Base-by-base conservation (phyloP, 192 early-diverging fungal species). In the Mortierella alpina region DNA sequence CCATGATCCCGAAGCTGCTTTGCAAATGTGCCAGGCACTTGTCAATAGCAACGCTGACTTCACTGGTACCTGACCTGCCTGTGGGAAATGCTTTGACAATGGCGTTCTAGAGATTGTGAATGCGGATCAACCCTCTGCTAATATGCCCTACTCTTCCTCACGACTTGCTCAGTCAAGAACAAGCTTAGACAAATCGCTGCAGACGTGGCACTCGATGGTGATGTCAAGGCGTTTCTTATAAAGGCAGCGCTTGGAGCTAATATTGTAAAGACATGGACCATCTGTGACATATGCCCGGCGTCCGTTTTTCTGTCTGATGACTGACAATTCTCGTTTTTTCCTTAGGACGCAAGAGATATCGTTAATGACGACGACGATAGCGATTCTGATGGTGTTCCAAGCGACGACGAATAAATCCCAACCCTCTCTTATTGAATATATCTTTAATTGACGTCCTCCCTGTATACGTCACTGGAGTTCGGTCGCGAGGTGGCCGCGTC, bases 1-100 rank as follows among this genome's bases (percentile, higher is more conserved):
- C 68, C 82, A 87, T 22, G 88, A 88, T 64, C 84, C 88, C 7
- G 84, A 87, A 9, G 63, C 82, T 10, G 88, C 88, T 20, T 70
- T 91, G 46, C 73, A 72, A 15, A 91, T 92, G 59, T 87, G 86
- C n/a, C 73, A 85, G 54, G 47, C 86, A 47, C 75, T 93, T 46
- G 42, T 89, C 15, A 69, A 81, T 2, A 84, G 82, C 18, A 88
- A 86, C 18, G 88, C 90, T 11, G 83, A 88, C 53, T 85, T 89
- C 39, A 83, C 75, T 65, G 72, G 76, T 52, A 64, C 42, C 9
- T 8, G 7, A 22, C 17, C 39, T 41, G 6, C 22, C 57, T 12
- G 14, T 31, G 18, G 14, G n/a, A n/a, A n/a, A n/a, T n/a, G n/a
- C n/a, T n/a, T n/a, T n/a, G n/a, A 59, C 41, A n/a, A 61, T 45